These are phyloP conservation scores for Emergomyces pasteurianus DNA, from an alignment of 2,329 filamentous ascomycete genomes.

Conservation along the genomic window DNA sequence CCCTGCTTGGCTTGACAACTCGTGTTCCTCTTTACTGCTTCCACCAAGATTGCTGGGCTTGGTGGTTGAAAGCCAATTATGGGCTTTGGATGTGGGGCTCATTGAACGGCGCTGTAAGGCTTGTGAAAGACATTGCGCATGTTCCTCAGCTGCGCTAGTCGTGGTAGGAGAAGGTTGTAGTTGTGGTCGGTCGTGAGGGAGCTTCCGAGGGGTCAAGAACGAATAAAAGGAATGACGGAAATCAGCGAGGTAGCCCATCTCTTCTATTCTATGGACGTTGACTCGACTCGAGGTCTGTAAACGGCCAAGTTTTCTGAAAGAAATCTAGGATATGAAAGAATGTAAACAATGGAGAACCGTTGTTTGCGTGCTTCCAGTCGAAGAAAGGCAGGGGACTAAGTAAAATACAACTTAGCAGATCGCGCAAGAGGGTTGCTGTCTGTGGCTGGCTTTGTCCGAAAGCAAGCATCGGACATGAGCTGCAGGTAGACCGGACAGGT, in stretches of 20 bases:
- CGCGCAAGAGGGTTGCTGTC: not conserved
- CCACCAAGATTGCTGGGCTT: not conserved
- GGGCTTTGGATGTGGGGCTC: not conserved
- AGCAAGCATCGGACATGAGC: not conserved
- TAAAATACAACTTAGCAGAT: not conserved
- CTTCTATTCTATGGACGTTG: not conserved
- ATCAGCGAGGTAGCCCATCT: not conserved
- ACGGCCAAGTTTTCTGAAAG: not conserved
- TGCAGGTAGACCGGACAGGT: not conserved
- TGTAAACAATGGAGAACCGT: not conserved
- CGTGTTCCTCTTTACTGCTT: not conserved
- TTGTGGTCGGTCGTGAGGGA: not conserved
- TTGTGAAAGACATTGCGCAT: not conserved
- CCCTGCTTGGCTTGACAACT: not conserved
- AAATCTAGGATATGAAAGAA: not conserved
- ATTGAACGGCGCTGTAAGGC: not conserved
- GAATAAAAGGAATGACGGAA: slow-evolving; percentile 1
- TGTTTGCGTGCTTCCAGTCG: not conserved
- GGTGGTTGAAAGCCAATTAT: not conserved
- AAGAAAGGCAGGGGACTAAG: not conserved
- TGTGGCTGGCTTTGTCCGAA: not conserved
- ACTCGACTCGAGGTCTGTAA: not conserved
- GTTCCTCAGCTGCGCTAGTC: not conserved
- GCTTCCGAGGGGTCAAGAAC: not conserved
- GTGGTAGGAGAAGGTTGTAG: not conserved